Conservation (phyloP, 257 asterid genomes). For the Gynochthodes officinalis region DNA sequence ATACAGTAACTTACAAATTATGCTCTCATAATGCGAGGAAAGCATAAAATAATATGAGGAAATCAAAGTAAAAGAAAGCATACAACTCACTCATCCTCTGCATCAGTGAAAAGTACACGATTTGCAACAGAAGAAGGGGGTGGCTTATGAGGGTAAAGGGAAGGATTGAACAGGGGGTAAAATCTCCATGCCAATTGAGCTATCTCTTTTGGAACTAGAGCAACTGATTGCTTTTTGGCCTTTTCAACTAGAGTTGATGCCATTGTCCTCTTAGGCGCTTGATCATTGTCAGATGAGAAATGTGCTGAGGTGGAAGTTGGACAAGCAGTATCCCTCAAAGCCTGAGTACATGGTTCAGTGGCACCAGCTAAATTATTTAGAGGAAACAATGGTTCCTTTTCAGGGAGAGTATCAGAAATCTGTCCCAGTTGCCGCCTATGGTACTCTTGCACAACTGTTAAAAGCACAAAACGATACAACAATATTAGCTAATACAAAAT, state of each 20-base stretch:
- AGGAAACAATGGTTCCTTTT: constrained; percentile 79
- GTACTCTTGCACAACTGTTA: constrained; percentile 57
- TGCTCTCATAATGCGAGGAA: not conserved
- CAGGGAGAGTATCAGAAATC: constrained; percentile 45
- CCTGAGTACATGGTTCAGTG: constrained; percentile 45
- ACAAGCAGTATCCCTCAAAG: constrained; percentile 20
- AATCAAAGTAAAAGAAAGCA: constrained; percentile 36
- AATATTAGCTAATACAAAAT: constrained; percentile 16
- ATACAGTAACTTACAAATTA: not conserved
- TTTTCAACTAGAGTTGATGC: constrained; percentile 84
- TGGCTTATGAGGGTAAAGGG: constrained; percentile 89
- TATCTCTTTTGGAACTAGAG: constrained; percentile 82
- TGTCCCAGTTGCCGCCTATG: constrained; percentile 44
- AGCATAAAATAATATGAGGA: not conserved
- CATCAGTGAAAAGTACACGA: constrained; percentile 90
- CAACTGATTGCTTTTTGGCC: constrained; percentile 72
- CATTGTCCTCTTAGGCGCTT: constrained; percentile 63
- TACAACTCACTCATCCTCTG: constrained; percentile 97
- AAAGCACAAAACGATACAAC: constrained; percentile 9
- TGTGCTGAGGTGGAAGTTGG: constrained; percentile 29
- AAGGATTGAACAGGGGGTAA: constrained; percentile 78
- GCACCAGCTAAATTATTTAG: constrained; percentile 35
- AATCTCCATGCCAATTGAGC: constrained; percentile 79
- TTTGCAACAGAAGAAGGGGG: constrained; percentile 73
- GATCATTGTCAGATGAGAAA: constrained; percentile 38